phyloP scores from a whole-genome alignment of 331 rosid genomes.

The Acacia pycnantha region DNA sequence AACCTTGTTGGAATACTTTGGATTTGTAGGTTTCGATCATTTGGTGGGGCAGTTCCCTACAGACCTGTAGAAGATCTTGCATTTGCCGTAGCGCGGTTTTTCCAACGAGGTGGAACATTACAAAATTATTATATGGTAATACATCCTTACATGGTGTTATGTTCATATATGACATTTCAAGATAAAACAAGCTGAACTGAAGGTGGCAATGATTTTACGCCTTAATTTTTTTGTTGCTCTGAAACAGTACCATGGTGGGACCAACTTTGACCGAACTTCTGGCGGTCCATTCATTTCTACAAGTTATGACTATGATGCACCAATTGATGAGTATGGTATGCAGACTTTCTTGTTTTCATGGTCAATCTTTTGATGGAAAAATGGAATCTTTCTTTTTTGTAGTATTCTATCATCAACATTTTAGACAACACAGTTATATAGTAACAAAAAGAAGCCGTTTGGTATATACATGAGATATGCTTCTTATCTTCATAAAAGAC shows the following conservation, averaged over 20 bases:
- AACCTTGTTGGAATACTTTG: slow-evolving; percentile 10
- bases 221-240: slow-evolving; percentile 33
- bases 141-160: slow-evolving; percentile 9
- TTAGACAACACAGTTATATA: slow-evolving; percentile 10
- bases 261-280: slow-evolving; percentile 75
- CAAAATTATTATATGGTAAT: slow-evolving; percentile 94
- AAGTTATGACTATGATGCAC: slow-evolving; percentile 96
- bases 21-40: slow-evolving; percentile 65
- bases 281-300: slow-evolving; percentile 96
- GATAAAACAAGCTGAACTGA: neutral
- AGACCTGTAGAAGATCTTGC: slow-evolving; percentile 94
- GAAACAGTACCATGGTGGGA: slow-evolving; percentile 93
- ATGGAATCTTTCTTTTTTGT: neutral
- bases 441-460: neutral
- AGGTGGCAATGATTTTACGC: slow-evolving; percentile 14
- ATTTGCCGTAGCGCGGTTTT: slow-evolving; percentile 88
- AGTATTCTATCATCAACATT: slow-evolving; percentile 3
- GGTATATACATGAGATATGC: neutral
- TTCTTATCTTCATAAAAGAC: slow-evolving; percentile 8
- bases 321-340: slow-evolving; percentile 96
- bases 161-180: neutral
- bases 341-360: slow-evolving; percentile 4
- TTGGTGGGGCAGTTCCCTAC: slow-evolving; percentile 77
- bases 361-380: neutral
- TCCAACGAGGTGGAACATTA: slow-evolving; percentile 88